Evolutionary conservation across 176 grass and related monocot species (phyloP), one percentile per base, ranked within the genome.

Genomic region (Oryza coarctata): DNA sequence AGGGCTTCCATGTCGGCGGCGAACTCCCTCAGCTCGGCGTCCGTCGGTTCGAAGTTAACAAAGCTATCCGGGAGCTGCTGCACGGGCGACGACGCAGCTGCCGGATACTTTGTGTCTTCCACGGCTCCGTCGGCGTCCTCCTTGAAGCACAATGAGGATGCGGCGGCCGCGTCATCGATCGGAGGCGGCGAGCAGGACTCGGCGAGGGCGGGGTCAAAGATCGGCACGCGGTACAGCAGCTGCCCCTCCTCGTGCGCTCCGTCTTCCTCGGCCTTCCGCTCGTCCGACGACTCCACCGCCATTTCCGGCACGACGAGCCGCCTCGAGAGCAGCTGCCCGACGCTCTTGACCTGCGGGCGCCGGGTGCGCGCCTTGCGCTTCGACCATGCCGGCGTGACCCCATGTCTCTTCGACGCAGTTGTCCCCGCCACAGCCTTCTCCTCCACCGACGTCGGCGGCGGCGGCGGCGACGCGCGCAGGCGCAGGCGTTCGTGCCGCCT

Each of bases 1-100:
- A 98, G 91, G 3, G 88, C 90, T 75, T 98, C 92, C 92, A 98
- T 98, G 82, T 95, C 89, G 6, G 92, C 90, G 20, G 95, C 95
- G 74, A 98, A 98, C 76, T 98, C 95, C 6, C 85, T 83, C 52
- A 98, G 87, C 33, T 95, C 92, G 0, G 82, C 76, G 55, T 95
- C 95, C 9, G 92, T 91, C 27, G 95, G 92, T 73, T 83, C 87
- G 68, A 91, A 87, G 28, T 34, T 39, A 10, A 82, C 17, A 34
- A 76, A 55, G 27, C 80, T 29, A 30, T 83, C 84, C 30, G 89
- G 71, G 85, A 88, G 65, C 66, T 77, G 39, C 38, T 88, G 87
- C 71, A 90, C 82, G 3, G 86, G 74, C 32, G 93, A 85, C 26
- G 49, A 27, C 8, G 40, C 22, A 3, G 3, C 69, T 15, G 32